Conservation (phyloP, 2,329 filamentous ascomycete genomes). For the Xylaria sp. region DNA sequence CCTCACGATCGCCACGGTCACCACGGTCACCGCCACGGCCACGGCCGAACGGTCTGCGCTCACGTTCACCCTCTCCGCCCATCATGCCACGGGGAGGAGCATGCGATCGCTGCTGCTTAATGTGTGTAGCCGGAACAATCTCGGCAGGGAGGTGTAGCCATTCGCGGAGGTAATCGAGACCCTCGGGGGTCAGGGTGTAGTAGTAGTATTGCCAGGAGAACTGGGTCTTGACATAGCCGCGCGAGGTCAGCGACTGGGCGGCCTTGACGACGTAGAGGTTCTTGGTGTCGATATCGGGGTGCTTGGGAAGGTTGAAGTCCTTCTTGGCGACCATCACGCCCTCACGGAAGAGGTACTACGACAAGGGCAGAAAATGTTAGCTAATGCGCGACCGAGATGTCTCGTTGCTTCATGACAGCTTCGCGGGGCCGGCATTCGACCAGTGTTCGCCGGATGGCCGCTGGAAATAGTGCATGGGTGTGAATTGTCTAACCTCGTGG, state of each 20-base stretch:
- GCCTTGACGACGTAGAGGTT: constrained; percentile 99
- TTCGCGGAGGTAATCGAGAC: constrained; percentile 99
- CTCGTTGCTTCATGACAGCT: constrained; percentile 15
- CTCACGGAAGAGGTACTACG: constrained; percentile 94
- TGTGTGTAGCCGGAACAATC: constrained; percentile 99
- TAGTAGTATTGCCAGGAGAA: constrained; percentile 99
- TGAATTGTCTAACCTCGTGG: constrained; percentile 72
- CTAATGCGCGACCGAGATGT: constrained; percentile 25
- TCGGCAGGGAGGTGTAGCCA: constrained; percentile 99
- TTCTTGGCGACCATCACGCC: constrained; percentile 97
- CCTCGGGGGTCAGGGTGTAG: constrained; percentile 99
- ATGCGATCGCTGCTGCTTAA: constrained; percentile 99
- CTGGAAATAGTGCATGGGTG: constrained; percentile 12
- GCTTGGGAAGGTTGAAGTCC: constrained; percentile 98
- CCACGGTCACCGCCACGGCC: constrained; percentile 75
- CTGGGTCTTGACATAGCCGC: constrained; percentile 99
- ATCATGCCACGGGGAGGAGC: constrained; percentile 99
- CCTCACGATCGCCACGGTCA: constrained; percentile 83
- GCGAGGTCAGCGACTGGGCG: constrained; percentile 96
- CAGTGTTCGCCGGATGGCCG: constrained; percentile 12
- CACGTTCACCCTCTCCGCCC: constrained; percentile 84
- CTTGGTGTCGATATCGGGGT: constrained; percentile 98
- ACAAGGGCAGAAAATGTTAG: constrained; percentile 46
- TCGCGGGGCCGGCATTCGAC: constrained; percentile 27
- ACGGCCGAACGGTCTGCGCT: constrained; percentile 85